phyloP scores from a whole-genome alignment of 2,329 filamentous ascomycete species.

The Microcyclosporella mali region DNA sequence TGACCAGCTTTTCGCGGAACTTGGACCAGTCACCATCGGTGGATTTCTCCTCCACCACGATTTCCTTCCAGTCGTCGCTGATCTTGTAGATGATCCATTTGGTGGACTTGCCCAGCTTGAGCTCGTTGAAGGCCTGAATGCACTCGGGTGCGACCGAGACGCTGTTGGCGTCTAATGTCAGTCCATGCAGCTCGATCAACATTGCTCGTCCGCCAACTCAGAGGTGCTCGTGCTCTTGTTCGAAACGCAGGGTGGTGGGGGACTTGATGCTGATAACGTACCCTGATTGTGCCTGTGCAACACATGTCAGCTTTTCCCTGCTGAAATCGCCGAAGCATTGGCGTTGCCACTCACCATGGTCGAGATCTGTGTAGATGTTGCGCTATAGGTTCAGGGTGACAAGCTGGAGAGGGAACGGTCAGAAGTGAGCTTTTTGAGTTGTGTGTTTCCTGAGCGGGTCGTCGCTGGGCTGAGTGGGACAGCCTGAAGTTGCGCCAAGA shows the following conservation, averaged over 20 bases:
- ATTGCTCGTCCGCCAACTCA: too few species aligned
- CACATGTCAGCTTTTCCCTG: constrained; percentile 3
- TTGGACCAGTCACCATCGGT: constrained; percentile 60
- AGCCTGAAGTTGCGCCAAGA: too few species aligned
- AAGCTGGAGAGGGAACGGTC: neutral
- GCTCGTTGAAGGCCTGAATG: constrained; percentile 65
- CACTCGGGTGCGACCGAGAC: constrained; percentile 67
- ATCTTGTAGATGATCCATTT: constrained; percentile 89
- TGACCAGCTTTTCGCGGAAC: constrained; percentile 71
- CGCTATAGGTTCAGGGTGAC: neutral
- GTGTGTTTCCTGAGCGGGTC: too few species aligned
- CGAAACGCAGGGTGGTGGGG: constrained; percentile 3
- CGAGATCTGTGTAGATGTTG: constrained; percentile 1
- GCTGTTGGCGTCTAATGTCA: constrained; percentile 40
- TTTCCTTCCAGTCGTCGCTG: constrained; percentile 73
- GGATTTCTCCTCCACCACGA: constrained; percentile 71
- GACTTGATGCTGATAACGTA: constrained; percentile 10
- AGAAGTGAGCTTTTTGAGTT: neutral
- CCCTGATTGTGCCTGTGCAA: constrained; percentile 17
- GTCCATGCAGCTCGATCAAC: neutral
- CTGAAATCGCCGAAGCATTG: neutral
- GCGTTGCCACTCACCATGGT: constrained; percentile 12
- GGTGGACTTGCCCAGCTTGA: constrained; percentile 70
- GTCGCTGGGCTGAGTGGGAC: too few species aligned
- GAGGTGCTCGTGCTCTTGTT: constrained; percentile 4